Conservation (phyloP, 202 grass and related monocot genomes). For the Musa balbisiana region DNA sequence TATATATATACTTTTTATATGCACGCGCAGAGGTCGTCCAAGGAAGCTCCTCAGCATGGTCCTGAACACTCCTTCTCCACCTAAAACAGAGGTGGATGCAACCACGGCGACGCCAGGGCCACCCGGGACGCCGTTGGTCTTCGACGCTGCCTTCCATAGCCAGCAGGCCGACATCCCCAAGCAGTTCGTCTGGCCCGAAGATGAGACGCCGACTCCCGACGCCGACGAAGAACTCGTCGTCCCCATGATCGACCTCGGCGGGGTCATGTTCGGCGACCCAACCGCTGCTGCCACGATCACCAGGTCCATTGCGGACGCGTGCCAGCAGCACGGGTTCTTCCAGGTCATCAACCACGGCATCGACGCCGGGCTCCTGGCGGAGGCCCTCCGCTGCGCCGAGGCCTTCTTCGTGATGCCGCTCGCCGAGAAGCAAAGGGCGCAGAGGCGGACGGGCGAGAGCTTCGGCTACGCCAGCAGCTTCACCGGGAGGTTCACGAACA, state of each 20-base stretch:
- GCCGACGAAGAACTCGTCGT: conserved; percentile 44
- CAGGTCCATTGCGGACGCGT: conserved; percentile 38
- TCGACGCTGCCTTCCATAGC: conserved; percentile 59
- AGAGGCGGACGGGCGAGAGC: conserved; percentile 44
- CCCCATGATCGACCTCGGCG: conserved; percentile 56
- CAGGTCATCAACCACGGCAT: conserved; percentile 86
- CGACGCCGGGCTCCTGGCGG: conserved; percentile 39
- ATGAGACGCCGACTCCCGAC: conserved; percentile 55
- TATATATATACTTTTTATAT: no score
- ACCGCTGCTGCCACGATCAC: conserved; percentile 17
- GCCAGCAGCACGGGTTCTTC: conserved; percentile 71
- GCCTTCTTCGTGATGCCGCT: conserved; percentile 72
- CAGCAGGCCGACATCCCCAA: conserved; percentile 38
- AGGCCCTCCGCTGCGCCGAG: conserved; percentile 55
- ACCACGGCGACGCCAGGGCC: background rate
- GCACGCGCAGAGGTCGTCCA: background rate
- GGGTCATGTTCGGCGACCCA: conserved; percentile 29
- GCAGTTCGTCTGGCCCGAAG: conserved; percentile 73
- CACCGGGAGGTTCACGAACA: conserved; percentile 58
- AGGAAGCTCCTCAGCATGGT: background rate
- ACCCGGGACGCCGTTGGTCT: conserved; percentile 26
- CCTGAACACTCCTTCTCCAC: background rate
- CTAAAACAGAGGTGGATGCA: background rate
- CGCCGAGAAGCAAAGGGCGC: conserved; percentile 66
- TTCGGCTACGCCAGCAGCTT: conserved; percentile 99